These are phyloP conservation scores for Poa pratensis DNA, from an alignment of 176 grass and related monocot genomes.

Conservation along the genomic window DNA sequence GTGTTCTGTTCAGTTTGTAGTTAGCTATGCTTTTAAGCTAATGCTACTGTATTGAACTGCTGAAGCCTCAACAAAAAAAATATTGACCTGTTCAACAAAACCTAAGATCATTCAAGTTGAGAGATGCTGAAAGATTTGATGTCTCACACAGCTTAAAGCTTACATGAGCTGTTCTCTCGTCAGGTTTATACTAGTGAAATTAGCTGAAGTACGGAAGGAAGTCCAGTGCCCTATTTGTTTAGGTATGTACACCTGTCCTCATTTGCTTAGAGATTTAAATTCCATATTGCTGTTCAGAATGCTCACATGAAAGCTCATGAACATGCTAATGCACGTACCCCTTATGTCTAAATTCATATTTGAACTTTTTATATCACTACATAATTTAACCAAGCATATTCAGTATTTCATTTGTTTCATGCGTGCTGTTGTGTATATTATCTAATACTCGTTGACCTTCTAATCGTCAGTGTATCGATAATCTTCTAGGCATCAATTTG, in stretches of 20 bases:
- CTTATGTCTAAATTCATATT: not conserved
- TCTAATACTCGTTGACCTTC: constrained; percentile 6
- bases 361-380: not conserved
- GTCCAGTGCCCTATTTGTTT: constrained; percentile 81
- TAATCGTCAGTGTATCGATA: constrained; percentile 1
- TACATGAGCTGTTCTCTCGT: constrained; percentile 37
- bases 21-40: not conserved
- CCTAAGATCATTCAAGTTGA: constrained; percentile 5
- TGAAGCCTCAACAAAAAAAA: not conserved
- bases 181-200: constrained; percentile 71
- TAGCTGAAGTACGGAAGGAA: constrained; percentile 67
- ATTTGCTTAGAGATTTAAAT: not conserved
- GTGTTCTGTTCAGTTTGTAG: constrained; percentile 11
- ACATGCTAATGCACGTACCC: constrained; percentile 20
- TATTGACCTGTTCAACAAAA: not conserved
- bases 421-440: not conserved
- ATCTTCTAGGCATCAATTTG: constrained; percentile 4
- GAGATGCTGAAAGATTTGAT: constrained; percentile 23
- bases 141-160: constrained; percentile 29
- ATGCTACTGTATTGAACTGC: not conserved
- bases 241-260: constrained; percentile 45
- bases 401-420: constrained; percentile 3
- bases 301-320: constrained; percentile 8
- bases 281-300: constrained; percentile 8
- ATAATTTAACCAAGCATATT: constrained; percentile 30